Conservation (phyloP, 148 eudicot genomes). For the Dianthus caryophyllus region DNA sequence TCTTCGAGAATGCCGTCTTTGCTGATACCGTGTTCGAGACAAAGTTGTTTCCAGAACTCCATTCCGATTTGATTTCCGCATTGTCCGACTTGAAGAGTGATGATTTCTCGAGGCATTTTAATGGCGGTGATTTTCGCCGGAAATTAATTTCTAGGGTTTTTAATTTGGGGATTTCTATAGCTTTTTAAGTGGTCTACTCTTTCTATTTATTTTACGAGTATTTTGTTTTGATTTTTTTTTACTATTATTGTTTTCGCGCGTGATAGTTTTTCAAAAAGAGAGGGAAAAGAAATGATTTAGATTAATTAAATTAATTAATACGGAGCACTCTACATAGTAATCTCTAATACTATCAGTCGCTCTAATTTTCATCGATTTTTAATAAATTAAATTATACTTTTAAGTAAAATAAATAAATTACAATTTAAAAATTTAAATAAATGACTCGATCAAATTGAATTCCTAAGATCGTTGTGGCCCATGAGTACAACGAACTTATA, state of each 20-base stretch:
- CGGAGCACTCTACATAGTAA: too few species aligned
- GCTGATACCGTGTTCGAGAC: constrained; percentile 88
- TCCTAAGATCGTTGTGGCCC: too few species aligned
- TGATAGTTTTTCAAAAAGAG: constrained; percentile 35
- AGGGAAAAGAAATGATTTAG: constrained; percentile 6
- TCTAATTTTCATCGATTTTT: too few species aligned
- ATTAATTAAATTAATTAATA: too few species aligned
- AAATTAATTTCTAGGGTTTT: constrained; percentile 32
- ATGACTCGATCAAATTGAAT: too few species aligned
- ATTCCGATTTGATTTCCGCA: constrained; percentile 97
- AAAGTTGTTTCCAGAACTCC: constrained; percentile 99
- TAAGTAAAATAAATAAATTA: too few species aligned
- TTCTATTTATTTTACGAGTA: not conserved
- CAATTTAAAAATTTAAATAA: too few species aligned
- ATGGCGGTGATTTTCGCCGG: constrained; percentile 8
- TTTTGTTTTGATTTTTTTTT: not conserved
- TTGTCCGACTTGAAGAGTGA: constrained; percentile 91
- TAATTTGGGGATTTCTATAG: not conserved
- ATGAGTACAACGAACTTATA: too few species aligned
- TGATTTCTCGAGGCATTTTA: constrained; percentile 89
- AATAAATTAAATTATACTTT: too few species aligned
- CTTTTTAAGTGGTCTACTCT: too few species aligned
- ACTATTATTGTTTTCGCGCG: constrained; percentile 3
- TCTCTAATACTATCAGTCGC: too few species aligned
- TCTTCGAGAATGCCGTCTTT: constrained; percentile 96